Conservation (phyloP, 106 monocot genomes). For the Hemerocallis citrina region DNA sequence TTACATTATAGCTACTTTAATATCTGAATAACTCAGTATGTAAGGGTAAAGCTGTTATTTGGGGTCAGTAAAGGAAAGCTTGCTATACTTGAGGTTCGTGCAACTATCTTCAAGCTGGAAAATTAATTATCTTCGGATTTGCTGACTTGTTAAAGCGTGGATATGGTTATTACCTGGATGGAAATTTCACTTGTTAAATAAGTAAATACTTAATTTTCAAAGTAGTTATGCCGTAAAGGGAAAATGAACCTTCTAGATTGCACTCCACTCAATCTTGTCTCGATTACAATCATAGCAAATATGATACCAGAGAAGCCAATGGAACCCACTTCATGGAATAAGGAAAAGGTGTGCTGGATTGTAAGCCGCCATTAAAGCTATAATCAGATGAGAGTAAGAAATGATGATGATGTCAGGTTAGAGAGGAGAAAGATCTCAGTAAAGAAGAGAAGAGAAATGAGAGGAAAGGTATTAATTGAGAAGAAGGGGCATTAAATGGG, state of each 20-base stretch:
- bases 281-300: constrained; percentile 95
- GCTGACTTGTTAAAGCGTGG: background rate
- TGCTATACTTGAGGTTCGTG: no score
- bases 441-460: no score
- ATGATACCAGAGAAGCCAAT: constrained; percentile 94
- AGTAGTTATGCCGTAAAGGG: background rate
- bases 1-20: no score
- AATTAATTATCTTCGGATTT: background rate
- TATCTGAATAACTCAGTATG: no score
- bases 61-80: no score
- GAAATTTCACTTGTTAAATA: no score
- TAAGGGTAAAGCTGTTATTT: no score
- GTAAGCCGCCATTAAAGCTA: constrained; percentile 58
- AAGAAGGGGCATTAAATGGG: no score
- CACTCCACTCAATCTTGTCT: constrained; percentile 76
- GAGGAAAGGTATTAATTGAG: no score
- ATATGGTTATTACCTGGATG: background rate
- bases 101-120: background rate
- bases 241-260: constrained; percentile 71
- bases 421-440: no score
- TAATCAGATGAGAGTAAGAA: constrained; percentile 62
- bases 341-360: constrained; percentile 54
- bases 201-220: background rate
- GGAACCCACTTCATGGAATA: constrained; percentile 63
- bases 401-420: no score